These are phyloP conservation scores for Mycena galopus DNA, from an alignment of 768 basidiomycete genomes.

Conservation along the genomic window DNA sequence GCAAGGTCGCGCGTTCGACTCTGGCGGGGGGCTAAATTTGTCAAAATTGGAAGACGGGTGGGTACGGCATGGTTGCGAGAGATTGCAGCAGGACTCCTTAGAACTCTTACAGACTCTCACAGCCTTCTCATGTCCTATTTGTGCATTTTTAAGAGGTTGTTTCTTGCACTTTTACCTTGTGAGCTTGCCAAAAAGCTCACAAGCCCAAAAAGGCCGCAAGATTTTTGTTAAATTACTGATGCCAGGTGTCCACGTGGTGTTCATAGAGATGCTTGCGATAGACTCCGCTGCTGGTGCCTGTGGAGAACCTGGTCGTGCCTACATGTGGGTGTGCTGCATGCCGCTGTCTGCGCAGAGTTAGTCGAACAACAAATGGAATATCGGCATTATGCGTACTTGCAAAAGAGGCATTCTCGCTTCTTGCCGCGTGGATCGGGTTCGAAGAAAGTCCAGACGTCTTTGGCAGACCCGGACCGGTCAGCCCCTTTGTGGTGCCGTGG, in stretches of 20 bases:
- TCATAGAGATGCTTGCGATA: constrained; percentile 32
- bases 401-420: not conserved
- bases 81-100: no score
- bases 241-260: constrained; percentile 39
- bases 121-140: no score
- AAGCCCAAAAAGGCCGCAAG: no score
- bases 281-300: constrained; percentile 26
- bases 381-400: not conserved
- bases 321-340: not conserved
- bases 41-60: no score
- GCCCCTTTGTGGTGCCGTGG: not conserved
- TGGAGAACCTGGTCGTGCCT: not conserved
- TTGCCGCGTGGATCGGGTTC: not conserved
- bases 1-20: no score
- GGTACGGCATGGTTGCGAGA: no score
- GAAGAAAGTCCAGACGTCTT: not conserved
- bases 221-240: no score
- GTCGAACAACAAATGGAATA: not conserved
- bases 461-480: not conserved
- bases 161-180: no score
- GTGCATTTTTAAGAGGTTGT: no score
- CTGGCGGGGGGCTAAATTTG: no score
- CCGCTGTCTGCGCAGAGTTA: constrained; percentile 4
- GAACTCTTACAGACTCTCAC: no score
- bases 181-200: no score